phyloP scores from a whole-genome alignment of 2,329 filamentous ascomycete species.

The Cercospora nicotianae region DNA sequence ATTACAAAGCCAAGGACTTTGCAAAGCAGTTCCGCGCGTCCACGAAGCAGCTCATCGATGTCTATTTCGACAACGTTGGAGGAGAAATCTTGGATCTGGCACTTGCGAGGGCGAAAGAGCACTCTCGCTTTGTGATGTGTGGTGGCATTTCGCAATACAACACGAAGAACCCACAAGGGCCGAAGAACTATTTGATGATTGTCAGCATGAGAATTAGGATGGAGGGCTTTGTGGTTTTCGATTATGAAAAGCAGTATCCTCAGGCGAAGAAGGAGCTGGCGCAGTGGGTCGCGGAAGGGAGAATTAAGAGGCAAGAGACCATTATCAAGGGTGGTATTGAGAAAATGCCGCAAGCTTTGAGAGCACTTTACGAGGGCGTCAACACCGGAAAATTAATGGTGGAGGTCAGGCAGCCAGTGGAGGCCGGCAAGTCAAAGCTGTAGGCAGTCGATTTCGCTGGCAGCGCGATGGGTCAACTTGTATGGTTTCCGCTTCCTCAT shows the following conservation, averaged over 20 bases:
- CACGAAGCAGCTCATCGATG: slow-evolving; percentile 55
- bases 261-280: slow-evolving; percentile 57
- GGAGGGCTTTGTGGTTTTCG: slow-evolving; percentile 73
- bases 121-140: slow-evolving; percentile 68
- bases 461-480: not conserved
- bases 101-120: slow-evolving; percentile 60
- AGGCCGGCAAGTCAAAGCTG: slow-evolving; percentile 18
- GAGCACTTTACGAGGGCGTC: slow-evolving; percentile 48
- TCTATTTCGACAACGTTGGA: slow-evolving; percentile 74
- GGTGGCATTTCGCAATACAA: slow-evolving; percentile 70
- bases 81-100: slow-evolving; percentile 68
- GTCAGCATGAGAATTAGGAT: slow-evolving; percentile 59
- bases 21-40: slow-evolving; percentile 59
- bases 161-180: slow-evolving; percentile 52
- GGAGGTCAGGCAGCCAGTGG: slow-evolving; percentile 22
- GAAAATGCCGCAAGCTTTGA: slow-evolving; percentile 51
- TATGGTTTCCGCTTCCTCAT: not conserved
- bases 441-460: not conserved
- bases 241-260: slow-evolving; percentile 60
- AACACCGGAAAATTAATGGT: slow-evolving; percentile 42
- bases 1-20: slow-evolving; percentile 68
- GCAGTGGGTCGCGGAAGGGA: slow-evolving; percentile 49
- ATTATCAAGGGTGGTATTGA: slow-evolving; percentile 50
- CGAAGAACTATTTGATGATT: slow-evolving; percentile 57
- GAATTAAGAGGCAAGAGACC: slow-evolving; percentile 53